Evolutionary conservation across 441 rosid species (phyloP), one percentile per base, ranked within the genome.

Genomic region (Melastoma candidum): DNA sequence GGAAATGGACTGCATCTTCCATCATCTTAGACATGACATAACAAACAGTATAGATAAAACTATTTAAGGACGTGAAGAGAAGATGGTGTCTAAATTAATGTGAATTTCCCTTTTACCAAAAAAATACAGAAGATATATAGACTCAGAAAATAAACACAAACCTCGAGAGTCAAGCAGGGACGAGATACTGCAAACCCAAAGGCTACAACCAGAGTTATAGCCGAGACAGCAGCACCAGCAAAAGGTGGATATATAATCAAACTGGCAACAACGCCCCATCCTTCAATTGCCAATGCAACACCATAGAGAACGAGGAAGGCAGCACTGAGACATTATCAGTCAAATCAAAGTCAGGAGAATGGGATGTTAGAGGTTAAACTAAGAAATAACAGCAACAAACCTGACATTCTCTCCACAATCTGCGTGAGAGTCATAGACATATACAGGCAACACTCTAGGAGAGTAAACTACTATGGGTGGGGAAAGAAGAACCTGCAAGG

Each of bases 221-320:
- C 98, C 14, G 99, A 95, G 48, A 95, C 98, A 63, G 99, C 97
- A 71, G 99, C 97, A 69, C 99, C 99, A 69, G 98, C 98, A 74
- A 88, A 95, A 12, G 99, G 99, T 49, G 99, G 99, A 77, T 88
- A 86, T 61, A 95, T 88, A 64, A 69, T 80, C 79, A 95, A 85
- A 79, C 99, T 95, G 60, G 99, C 99, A 66, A 95, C 96, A 39
- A 95, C 99, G 53, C 99, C 99, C 99, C 99, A 95, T 61, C 97
- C 99, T 71, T 95, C 99, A 58, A 80, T 92, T 68, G 99, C 98
- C 77, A 95, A 79, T 27, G 98, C 99, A 71, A 95, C 79, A 71
- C 98, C 99, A 75, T 92, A 95, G 53, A 95, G 89, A 77, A 95
- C 73, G 55, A 95, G 96, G 82, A 95, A 95, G 56, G 98, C 96